Conservation (phyloP, 2,329 filamentous ascomycete species). For the Cordyceps sp. region DNA sequence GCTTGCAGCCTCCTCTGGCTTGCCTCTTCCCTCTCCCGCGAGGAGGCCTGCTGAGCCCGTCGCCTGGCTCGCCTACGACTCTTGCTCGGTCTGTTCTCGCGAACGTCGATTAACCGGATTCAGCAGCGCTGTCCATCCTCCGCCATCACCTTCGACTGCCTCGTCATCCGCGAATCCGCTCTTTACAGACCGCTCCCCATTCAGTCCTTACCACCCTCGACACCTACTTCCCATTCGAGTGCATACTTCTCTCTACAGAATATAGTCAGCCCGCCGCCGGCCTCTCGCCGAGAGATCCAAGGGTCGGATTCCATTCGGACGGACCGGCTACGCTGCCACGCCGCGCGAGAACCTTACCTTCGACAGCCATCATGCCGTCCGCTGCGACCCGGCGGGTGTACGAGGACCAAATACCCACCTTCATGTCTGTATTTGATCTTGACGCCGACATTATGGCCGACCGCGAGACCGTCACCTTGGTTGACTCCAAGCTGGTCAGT, state of each 20-base stretch:
- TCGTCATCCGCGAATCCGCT: conserved; percentile 6
- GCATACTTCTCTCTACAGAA: background rate
- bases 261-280: background rate
- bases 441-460: conserved; percentile 39
- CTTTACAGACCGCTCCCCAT: conserved; percentile 4
- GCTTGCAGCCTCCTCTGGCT: conserved; percentile 1
- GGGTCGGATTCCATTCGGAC: background rate
- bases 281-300: background rate
- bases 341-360: too few species aligned
- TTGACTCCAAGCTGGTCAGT: conserved; percentile 34
- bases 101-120: conserved; percentile 20
- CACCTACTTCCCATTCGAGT: background rate
- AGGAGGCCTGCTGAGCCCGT: too few species aligned
- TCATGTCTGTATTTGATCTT: conserved; percentile 60
- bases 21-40: conserved; percentile 1
- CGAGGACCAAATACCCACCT: conserved; percentile 57
- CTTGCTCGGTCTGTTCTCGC: conserved; percentile 4
- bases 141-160: conserved; percentile 2
- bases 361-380: conserved; percentile 36
- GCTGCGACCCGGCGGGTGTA: conserved; percentile 43
- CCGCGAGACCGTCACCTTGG: conserved; percentile 33
- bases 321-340: too few species aligned
- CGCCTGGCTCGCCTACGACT: background rate
- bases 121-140: conserved; percentile 34
- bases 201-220: conserved; percentile 1